phyloP scores from a whole-genome alignment of 441 rosid genomes.

The Theobroma grandiflorum region DNA sequence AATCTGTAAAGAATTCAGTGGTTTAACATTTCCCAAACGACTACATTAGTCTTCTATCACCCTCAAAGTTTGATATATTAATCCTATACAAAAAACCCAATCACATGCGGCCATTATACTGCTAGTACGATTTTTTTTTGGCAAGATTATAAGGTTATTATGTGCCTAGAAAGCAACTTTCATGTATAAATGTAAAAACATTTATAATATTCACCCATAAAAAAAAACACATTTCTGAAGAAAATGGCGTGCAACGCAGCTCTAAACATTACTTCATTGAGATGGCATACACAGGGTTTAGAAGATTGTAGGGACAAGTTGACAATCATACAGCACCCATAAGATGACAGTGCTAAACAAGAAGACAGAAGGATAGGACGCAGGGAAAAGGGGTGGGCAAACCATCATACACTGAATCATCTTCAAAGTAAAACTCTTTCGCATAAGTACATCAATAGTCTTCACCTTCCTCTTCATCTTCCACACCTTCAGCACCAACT shows the following conservation, averaged over 20 bases:
- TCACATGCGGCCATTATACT: no score
- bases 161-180: not conserved
- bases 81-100: no score
- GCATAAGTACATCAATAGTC: conserved; percentile 48
- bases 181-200: not conserved
- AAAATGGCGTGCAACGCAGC: not conserved
- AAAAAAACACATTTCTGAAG: not conserved
- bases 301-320: conserved; percentile 16
- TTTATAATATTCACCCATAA: no score
- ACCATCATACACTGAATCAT: conserved; percentile 23
- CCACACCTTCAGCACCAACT: conserved; percentile 87
- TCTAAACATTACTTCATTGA: not conserved
- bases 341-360: conserved; percentile 24
- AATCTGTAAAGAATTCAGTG: no score
- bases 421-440: conserved; percentile 15
- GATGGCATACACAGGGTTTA: conserved; percentile 17
- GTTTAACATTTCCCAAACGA: no score
- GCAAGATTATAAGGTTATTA: not conserved
- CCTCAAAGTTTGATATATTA: no score
- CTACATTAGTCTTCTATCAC: no score
- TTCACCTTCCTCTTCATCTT: conserved; percentile 82
- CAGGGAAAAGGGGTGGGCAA: conserved; percentile 11
- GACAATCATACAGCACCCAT: conserved; percentile 33
- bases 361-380: conserved; percentile 28
- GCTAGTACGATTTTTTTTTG: no score